Evolutionary conservation across 169 alveolate species (phyloP), one percentile per base, ranked within the genome.

Genomic region (Besnoitia besnoiti): DNA sequence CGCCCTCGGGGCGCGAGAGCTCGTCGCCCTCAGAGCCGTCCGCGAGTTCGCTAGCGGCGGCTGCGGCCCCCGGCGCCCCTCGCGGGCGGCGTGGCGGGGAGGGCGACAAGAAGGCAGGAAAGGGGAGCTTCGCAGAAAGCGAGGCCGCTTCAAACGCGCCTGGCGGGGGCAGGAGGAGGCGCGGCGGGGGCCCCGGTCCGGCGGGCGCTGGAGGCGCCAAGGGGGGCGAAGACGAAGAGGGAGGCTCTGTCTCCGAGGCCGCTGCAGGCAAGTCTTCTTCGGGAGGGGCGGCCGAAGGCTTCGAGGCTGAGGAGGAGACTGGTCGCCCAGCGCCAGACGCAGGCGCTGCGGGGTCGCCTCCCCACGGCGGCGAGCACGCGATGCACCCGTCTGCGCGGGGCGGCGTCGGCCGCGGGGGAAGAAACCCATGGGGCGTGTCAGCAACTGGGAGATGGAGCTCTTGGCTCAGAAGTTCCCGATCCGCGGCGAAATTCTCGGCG

Each of bases 371-470:
- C 67, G 67, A 55, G 67, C 12, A 55, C 67, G 67, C 39, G 80
- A 37, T 33, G 46, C 14, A 67, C 39, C 80, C 80, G 10, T 14
- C 46, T 2, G 80, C 46, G 40, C 39, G 80, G 24, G 42, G 80
- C 62, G 19, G 62, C 7, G 42, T 30, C 80, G 80, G 80, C 46
- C 47, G 80, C 4, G n/a, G n/a, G 80, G 46, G 37, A 77, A 77
- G 93, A 90, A 90, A 82, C 93, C 93, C 4, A 77, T 77, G 93
- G 93, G 93, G 50, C 47, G 93, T 16, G 93, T 90, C 30, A 47
- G 89, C 5, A 90, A 90, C 37, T 61, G 80, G 37, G 93, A 90
- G 82, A 67, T 85, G 80, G 93, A 90, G 61, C 84, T 49, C 40
- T 82, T 90, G 55, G 89, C 84, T 42, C 62, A 67, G 59, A 46